These are phyloP conservation scores for Boechera retrofracta DNA, from an alignment of 345 rosid genomes.

Conservation along the genomic window DNA sequence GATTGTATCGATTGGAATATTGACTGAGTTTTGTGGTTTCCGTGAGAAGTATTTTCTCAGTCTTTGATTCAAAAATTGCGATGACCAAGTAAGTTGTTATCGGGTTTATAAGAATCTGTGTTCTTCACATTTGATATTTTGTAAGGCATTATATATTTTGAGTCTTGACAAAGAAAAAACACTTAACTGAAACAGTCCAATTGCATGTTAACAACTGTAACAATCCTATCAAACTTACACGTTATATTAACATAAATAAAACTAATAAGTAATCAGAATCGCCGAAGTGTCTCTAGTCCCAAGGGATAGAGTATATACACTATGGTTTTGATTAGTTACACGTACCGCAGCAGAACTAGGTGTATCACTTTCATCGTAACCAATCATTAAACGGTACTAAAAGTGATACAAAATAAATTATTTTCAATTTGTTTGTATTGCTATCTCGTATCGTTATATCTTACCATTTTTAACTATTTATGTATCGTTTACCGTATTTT, in stretches of 20 bases:
- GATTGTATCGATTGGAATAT: neutral
- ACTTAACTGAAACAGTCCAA: neutral
- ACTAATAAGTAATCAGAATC: neutral
- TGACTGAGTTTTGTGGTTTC: neutral
- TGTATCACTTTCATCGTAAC: too few relatives aligned
- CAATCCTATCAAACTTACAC: too few relatives aligned
- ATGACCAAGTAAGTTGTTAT: neutral
- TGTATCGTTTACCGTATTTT: too few relatives aligned
- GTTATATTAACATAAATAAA: too few relatives aligned
- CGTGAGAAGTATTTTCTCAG: neutral
- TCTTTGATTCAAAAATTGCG: neutral
- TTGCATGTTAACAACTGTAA: neutral
- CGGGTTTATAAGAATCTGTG: neutral
- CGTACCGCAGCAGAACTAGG: too few relatives aligned
- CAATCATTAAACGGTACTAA: too few relatives aligned
- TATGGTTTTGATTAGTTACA: too few relatives aligned
- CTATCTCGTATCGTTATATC: too few relatives aligned
- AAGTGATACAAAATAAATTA: too few relatives aligned
- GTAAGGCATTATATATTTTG: neutral
- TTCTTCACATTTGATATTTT: neutral
- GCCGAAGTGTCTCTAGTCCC: neutral
- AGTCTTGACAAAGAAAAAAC: neutral
- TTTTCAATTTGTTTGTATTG: too few relatives aligned
- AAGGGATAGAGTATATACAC: neutral
- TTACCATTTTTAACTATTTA: too few relatives aligned